Evolutionary conservation across 495 filamentous ascomycete genomes (phyloP), one percentile per base, ranked within the genome.

Genomic region (Annulohypoxylon maeteangense): DNA sequence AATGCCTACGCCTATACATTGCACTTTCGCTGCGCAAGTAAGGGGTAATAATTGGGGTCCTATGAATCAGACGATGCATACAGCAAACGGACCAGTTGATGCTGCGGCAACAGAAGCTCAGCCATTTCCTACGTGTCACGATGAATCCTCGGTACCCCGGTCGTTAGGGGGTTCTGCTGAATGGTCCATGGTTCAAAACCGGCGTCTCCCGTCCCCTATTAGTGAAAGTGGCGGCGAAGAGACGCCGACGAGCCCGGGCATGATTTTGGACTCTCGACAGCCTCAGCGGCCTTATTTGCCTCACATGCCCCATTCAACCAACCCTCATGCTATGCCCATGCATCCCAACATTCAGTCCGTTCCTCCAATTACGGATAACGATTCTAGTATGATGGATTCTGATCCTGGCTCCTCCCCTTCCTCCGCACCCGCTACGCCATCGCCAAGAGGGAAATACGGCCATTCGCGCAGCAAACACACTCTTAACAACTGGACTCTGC

Each of bases 171-270:
- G 80, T 68, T 68, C 79, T 4, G 75, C 75, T 5, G 82, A 85
- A 68, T 83, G 83, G 76, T 78, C 72, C 56, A 75, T 80, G 75
- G 79, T 82, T 4, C 81, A 86, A 51, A 83, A 79, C 63, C 82
- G 87, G 16, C 86, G 87, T 36, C 83, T 92, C 7, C 91, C 90
- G 3, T 92, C 89, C 23, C 91, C 91, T 4, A 89, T 92, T 63
- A 90, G 87, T 60, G 91, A 93, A 69, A 86, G 83, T 62, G 90
- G 87, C 62, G 84, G 84, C 4, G 85, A 87, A 72, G 82, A 81
- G 38, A 67, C 56, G 20, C 69, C 76, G 16, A 71, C 59, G 22
- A 81, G 78, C 60, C 76, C 78, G 14, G 71, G 70, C 32, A 83
- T 82, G 79, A 74, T 79, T 12, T 72, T 83, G 32, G 81, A 81